phyloP scores from a whole-genome alignment of 1,284 basidiomycete species.

The Kwoniella shivajii region DNA sequence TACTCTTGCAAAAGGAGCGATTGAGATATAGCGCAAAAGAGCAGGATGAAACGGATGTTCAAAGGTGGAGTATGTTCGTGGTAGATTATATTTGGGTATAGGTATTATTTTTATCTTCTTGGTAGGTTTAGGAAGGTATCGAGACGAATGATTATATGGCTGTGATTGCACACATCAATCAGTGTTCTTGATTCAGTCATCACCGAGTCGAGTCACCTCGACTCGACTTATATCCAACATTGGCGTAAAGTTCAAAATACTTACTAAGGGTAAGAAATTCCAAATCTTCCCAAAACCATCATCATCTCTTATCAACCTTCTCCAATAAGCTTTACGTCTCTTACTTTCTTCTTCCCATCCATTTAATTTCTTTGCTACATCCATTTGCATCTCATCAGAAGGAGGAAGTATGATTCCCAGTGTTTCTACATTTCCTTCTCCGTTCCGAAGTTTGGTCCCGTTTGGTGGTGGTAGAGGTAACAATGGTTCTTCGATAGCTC shows the following conservation, averaged over 20 bases:
- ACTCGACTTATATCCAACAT: background rate
- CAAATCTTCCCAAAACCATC: conserved; percentile 28
- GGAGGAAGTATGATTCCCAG: background rate
- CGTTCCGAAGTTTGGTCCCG: too few species aligned
- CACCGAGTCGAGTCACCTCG: background rate
- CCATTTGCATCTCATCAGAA: background rate
- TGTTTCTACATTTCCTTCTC: background rate
- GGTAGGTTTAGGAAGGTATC: conserved; percentile 5
- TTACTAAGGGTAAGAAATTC: conserved; percentile 21
- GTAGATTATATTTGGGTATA: conserved; percentile 16
- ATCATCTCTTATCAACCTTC: conserved; percentile 21
- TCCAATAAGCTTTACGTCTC: conserved; percentile 34
- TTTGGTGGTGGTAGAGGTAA: background rate
- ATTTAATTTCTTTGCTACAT: background rate
- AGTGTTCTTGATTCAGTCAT: background rate
- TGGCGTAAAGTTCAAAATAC: background rate
- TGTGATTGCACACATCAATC: conserved; percentile 1
- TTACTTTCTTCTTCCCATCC: conserved; percentile 25
- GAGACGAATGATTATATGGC: conserved; percentile 20
- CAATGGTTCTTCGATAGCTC: conserved; percentile 5
- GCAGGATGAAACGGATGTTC: conserved; percentile 40
- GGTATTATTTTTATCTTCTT: background rate
- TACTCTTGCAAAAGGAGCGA: conserved; percentile 23
- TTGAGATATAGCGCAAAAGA: conserved; percentile 21
- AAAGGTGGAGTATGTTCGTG: conserved; percentile 5